These are phyloP conservation scores for Ceratocystis papillata DNA, from an alignment of 2,329 filamentous ascomycete species.

Conservation along the genomic window DNA sequence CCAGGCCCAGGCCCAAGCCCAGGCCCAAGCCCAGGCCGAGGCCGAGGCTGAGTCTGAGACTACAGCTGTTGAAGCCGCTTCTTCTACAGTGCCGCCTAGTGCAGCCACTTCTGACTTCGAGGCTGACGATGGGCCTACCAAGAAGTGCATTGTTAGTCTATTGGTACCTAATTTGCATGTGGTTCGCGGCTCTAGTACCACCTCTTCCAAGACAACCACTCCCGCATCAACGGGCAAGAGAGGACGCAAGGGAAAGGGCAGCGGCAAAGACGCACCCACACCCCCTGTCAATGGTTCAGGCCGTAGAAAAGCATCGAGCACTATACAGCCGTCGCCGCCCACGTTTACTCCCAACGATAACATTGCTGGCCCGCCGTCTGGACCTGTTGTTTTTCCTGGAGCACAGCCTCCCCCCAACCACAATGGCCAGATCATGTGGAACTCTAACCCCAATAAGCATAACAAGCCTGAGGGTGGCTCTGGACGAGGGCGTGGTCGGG, in stretches of 20 bases:
- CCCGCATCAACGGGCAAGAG: conserved; percentile 2
- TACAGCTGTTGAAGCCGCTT: neutral
- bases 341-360: conserved; percentile 16
- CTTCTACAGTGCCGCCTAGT: neutral
- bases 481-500: conserved; percentile 20
- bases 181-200: conserved; percentile 14
- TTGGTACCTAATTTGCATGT: conserved; percentile 20
- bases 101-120: neutral
- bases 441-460: conserved; percentile 18
- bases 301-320: conserved; percentile 7
- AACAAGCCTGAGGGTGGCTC: conserved; percentile 9
- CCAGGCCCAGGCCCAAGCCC: neutral
- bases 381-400: conserved; percentile 4
- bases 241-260: conserved; percentile 15
- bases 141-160: conserved; percentile 19
- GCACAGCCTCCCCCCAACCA: conserved; percentile 20
- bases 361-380: conserved; percentile 16
- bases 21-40: neutral
- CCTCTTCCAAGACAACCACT: conserved; percentile 1
- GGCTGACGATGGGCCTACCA: conserved; percentile 6
- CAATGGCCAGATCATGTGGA: conserved; percentile 25
- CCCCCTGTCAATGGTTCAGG: neutral
- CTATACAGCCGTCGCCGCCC: conserved; percentile 7
- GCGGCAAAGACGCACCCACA: neutral
- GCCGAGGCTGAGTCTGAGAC: neutral